Evolutionary conservation across 139 green algal genomes (phyloP), one percentile per base, ranked within the genome.

Genomic region (Coelastrella sp.): DNA sequence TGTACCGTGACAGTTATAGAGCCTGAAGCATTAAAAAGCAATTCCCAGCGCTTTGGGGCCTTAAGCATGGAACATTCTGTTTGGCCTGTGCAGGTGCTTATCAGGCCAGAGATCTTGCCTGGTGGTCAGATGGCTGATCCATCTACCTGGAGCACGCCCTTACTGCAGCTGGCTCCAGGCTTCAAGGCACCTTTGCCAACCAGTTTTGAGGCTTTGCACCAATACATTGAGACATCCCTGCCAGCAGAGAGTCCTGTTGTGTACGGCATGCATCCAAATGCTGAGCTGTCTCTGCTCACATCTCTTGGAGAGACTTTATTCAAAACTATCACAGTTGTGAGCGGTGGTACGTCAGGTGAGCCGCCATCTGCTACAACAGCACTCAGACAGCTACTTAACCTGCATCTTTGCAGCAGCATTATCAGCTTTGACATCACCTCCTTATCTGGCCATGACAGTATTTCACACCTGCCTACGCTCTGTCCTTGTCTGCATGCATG

Each of bases 211-310:
- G 72, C n/a, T 20, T 91, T 98, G 82, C 92, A 92, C 85, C 86
- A 95, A n/a, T 96, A 97, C 92, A 97, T 98, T 85, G 96, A 97
- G 92, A 94, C 82, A 15, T 87, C 90, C 25, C 92, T 98, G 91
- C 96, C 96, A 4, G 86, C 94, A 20, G 96, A 98, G 93, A 96
- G 93, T 24, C 96, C 96, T 24, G 94, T 97, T 8, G 86, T 98
- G 87, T 98, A 98, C 91, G 96, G 96, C 89, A 96, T 98, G 95
- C 96, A 98, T 93, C 82, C 95, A 83, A 98, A 98, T 86, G 96
- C 96, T 7, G 95, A 97, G 94, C 94, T 98, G 73, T 95, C 92
- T 15, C 93, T 98, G 91, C 92, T 97, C 61, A 98, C 96, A 22
- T 93, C 94, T 49, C 87, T 97, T 91, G 96, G 96, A 58, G 96